phyloP scores from a whole-genome alignment of 2,329 filamentous ascomycete species.

The Pleomassaria siparia region DNA sequence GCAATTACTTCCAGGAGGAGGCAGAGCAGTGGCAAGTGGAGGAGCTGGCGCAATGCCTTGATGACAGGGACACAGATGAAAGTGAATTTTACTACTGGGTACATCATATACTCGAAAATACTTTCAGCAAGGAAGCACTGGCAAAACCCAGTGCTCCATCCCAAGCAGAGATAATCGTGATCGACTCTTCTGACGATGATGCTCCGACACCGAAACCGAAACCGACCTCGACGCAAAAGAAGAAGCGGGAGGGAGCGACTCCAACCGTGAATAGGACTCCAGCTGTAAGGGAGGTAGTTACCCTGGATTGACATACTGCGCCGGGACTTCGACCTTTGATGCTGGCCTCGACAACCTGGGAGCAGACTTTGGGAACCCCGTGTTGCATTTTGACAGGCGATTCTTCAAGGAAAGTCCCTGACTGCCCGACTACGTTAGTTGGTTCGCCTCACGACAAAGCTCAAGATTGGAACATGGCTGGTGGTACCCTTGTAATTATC shows the following conservation, averaged over 20 bases:
- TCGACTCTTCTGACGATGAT: slow-evolving; percentile 24
- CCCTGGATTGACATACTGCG: not conserved
- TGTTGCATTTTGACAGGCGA: no score
- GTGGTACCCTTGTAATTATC: no score
- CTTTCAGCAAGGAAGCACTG: slow-evolving; percentile 26
- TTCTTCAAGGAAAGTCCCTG: no score
- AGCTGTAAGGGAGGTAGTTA: not conserved
- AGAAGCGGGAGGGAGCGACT: slow-evolving; percentile 37
- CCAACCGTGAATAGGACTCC: not conserved
- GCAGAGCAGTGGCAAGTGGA: not conserved
- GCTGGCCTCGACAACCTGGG: no score
- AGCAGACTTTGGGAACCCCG: no score
- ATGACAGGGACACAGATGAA: not conserved
- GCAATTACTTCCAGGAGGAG: slow-evolving; percentile 17
- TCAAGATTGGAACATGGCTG: no score
- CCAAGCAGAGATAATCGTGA: slow-evolving; percentile 30
- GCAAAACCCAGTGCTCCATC: slow-evolving; percentile 22
- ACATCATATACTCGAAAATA: slow-evolving; percentile 5
- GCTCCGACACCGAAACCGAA: not conserved
- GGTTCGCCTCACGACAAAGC: no score
- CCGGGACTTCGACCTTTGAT: not conserved
- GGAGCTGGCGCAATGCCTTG: slow-evolving; percentile 1
- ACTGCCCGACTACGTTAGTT: no score
- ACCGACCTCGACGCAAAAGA: not conserved
- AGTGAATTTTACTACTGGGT: slow-evolving; percentile 3